Evolutionary conservation across 768 basidiomycete genomes (phyloP), one percentile per base, ranked within the genome.

Genomic region (Termitomyces sp.): DNA sequence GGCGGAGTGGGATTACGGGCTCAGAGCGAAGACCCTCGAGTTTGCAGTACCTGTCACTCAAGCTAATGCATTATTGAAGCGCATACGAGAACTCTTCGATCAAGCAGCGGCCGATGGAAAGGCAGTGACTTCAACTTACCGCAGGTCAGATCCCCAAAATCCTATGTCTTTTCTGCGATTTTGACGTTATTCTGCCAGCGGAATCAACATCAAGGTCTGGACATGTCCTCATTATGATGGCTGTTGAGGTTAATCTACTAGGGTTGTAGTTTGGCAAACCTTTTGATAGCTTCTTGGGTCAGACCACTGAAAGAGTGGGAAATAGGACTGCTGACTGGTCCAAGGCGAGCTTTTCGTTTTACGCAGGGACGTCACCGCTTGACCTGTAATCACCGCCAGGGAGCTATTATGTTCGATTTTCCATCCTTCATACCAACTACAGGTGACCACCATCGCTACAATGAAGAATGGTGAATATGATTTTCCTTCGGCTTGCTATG

Each of bases 401-500:
- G 73, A 23, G 70, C 70, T 9, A 71, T 74, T 57, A 74, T 74
- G 72, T 72, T 73, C 56, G 73, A 74, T 61, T 73, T 73, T 65
- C 72, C 72, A 17, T 67, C 69, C 7, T 73, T 71, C 55, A 58
- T 68, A 1, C 71, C 73, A 1, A 71, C 68, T 1, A 63, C 62
- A 23, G 73, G 72, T 10, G 70, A 72, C 52, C 70, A 66, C 45
- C 66, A 68, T 59, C 68, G 73, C 10, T 73, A 67, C 35, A 73
- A 72, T 51, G 72, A 72, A 55, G 61, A 63, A 25, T 73, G 72
- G 71, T 71, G 60, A n/a, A 23, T 65, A 1, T 23, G 2, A 2
- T 35, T n/a, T 35, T 2, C 16, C 16, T 17, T 48, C 31, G 19
- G 27, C 6, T 25, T 5, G 2, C 14, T 5, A 16, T 21, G 17